Percentiles rank a stretch among this genome's conserved stretches.
Evolutionary conservation across 1,284 basidiomycete species (phyloP).

Genomic region (Ganoderma lingzhi): DNA sequence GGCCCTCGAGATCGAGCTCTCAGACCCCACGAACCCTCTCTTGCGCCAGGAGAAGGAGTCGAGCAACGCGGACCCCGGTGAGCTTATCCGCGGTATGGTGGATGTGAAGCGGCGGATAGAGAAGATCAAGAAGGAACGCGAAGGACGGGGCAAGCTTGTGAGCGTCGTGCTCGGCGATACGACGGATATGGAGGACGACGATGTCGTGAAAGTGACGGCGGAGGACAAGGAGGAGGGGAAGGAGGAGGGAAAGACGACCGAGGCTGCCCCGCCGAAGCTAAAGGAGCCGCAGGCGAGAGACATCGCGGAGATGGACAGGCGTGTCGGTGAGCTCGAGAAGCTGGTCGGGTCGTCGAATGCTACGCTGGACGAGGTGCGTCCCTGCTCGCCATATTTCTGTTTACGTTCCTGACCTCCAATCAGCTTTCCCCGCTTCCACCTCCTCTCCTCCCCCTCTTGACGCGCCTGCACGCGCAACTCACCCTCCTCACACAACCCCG

Average conservation of each 20-base stretch:
- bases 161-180: constrained; percentile 62
- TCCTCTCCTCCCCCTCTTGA: constrained; percentile 84
- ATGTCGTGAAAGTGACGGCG: constrained; percentile 17
- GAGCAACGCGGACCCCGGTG: constrained; percentile 73
- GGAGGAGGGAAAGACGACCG: constrained; percentile 29
- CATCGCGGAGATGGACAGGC: constrained; percentile 78
- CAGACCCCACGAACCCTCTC: constrained; percentile 65
- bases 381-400: not conserved
- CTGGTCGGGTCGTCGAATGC: constrained; percentile 79
- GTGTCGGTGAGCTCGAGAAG: constrained; percentile 83
- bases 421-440: constrained; percentile 75
- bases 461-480: constrained; percentile 86
- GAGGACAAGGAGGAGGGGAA: constrained; percentile 17
- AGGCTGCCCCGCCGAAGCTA: constrained; percentile 32
- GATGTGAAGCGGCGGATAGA: constrained; percentile 75
- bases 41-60: constrained; percentile 60
- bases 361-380: constrained; percentile 76
- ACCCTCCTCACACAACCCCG: constrained; percentile 93
- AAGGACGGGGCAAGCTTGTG: constrained; percentile 73
- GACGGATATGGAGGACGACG: constrained; percentile 35
- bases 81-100: constrained; percentile 77
- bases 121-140: constrained; percentile 69
- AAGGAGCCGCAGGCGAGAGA: constrained; percentile 48
- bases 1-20: constrained; percentile 71
- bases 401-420: not conserved